These are phyloP conservation scores for Acer campestre DNA, from an alignment of 345 rosid species.

Conservation along the genomic window DNA sequence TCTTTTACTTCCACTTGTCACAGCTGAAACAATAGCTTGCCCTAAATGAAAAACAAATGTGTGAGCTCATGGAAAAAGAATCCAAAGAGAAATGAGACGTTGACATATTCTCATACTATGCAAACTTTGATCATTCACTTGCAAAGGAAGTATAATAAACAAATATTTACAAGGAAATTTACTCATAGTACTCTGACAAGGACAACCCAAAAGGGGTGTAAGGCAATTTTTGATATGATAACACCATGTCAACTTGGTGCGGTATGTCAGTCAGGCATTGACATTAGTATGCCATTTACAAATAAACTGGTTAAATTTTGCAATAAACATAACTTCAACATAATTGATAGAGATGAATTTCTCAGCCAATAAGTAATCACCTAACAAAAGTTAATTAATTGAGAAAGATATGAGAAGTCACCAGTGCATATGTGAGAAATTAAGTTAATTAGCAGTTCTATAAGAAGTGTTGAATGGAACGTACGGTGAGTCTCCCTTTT, in stretches of 20 bases:
- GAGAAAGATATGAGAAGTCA: background rate
- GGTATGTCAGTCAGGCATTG: background rate
- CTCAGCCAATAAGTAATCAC: background rate
- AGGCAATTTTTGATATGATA: too few relatives aligned
- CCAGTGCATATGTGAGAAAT: background rate
- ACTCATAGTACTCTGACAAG: background rate
- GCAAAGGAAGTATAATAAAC: background rate
- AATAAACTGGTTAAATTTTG: conserved; percentile 1
- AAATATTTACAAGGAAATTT: too few relatives aligned
- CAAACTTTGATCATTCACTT: background rate
- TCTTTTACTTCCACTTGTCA: conserved; percentile 85
- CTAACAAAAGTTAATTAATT: background rate
- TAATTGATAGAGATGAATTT: background rate
- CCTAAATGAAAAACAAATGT: conserved; percentile 44
- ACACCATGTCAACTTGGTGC: background rate
- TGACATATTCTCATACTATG: background rate
- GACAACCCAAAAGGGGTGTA: background rate
- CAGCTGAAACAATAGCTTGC: conserved; percentile 83
- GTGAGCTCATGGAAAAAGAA: conserved; percentile 7
- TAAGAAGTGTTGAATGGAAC: conserved; percentile 24
- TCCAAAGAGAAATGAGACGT: background rate
- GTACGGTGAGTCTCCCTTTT: conserved; percentile 90
- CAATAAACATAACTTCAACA: background rate
- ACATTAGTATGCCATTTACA: background rate
- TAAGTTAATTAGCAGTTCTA: background rate